Evolutionary conservation across 495 filamentous ascomycete genomes (phyloP).

Genomic region (Podospora conica): DNA sequence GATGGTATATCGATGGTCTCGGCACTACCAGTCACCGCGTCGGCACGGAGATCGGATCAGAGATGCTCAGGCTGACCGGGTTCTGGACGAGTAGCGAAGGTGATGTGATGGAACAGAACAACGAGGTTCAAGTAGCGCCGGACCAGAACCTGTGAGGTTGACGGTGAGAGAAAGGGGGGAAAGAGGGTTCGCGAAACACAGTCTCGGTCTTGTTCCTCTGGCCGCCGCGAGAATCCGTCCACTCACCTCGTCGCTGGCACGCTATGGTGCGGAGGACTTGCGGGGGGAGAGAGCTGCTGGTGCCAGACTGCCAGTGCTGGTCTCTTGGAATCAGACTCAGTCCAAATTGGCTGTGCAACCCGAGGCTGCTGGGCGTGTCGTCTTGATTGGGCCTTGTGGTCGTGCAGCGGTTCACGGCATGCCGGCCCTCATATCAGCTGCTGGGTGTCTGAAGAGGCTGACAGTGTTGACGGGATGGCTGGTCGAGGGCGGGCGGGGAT

Average conservation of each 20-base stretch:
- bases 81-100: not conserved
- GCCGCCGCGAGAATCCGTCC: not conserved
- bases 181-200: not conserved
- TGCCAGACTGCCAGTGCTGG: not conserved
- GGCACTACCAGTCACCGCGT: not conserved
- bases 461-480: slow-evolving; percentile 9
- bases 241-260: not conserved
- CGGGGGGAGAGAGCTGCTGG: not conserved
- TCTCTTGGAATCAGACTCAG: slow-evolving; percentile 16
- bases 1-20: not conserved
- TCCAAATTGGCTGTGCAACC: slow-evolving; percentile 27
- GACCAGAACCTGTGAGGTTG: not conserved
- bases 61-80: not conserved
- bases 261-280: not conserved
- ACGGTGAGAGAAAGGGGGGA: not conserved
- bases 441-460: slow-evolving; percentile 17
- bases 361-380: not conserved
- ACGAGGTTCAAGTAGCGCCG: not conserved
- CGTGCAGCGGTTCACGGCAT: slow-evolving; percentile 24
- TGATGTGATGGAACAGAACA: not conserved
- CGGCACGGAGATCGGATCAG: not conserved
- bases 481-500: slow-evolving; percentile 1
- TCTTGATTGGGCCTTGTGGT: slow-evolving; percentile 26
- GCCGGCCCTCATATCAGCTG: slow-evolving; percentile 19
- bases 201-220: not conserved